A percentile compares a stretch with the other conserved stretches of the same genome.
Evolutionary conservation across 1,284 basidiomycete genomes (phyloP).

Genomic region (Anthracocystis panici-leucophaei): DNA sequence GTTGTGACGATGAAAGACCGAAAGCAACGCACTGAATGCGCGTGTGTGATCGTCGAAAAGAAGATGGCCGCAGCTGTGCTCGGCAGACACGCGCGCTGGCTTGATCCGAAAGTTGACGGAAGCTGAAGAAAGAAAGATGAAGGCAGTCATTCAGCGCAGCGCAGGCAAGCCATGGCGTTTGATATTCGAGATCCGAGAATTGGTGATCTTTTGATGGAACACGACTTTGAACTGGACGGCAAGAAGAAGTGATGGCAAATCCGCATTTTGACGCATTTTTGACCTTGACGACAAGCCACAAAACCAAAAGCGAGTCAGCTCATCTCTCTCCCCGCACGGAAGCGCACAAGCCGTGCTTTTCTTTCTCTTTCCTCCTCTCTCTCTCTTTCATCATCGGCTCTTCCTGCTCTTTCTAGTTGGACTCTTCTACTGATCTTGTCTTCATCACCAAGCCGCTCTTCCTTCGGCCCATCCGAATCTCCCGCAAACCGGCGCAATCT

Average conservation of each 20-base stretch:
- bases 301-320: not conserved
- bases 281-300: not conserved
- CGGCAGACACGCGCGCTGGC: not conserved
- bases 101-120: not conserved
- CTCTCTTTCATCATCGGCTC: not conserved
- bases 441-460: not conserved
- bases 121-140: not conserved
- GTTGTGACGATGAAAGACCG: too few species aligned
- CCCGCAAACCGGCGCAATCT: too few species aligned
- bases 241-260: constrained; percentile 11
- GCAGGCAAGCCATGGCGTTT: not conserved
- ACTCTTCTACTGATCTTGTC: not conserved
- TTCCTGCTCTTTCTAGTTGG: not conserved
- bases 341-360: constrained; percentile 31
- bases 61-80: too few species aligned
- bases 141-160: not conserved
- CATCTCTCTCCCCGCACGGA: not conserved
- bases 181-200: constrained; percentile 19
- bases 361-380: not conserved
- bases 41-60: too few species aligned
- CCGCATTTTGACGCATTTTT: not conserved
- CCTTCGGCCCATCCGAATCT: not conserved
- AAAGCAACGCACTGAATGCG: too few species aligned
- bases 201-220: not conserved
- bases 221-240: not conserved